These are phyloP conservation scores for Cynara cardunculus DNA, from an alignment of 129 eudicot genomes.

Conservation along the genomic window DNA sequence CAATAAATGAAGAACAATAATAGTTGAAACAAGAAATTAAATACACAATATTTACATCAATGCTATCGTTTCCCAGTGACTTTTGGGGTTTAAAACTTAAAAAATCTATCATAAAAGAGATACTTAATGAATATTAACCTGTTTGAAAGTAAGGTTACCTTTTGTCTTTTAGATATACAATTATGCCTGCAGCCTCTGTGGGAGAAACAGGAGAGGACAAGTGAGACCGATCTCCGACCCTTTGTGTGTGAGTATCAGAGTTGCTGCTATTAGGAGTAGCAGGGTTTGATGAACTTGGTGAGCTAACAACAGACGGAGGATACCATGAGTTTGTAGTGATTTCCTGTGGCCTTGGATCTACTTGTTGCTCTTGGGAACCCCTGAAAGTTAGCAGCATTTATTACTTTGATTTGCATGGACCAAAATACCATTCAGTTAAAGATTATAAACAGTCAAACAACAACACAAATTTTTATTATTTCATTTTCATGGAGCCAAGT, in stretches of 20 bases:
- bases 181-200: slow-evolving; percentile 81
- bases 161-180: slow-evolving; percentile 59
- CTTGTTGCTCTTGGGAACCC: slow-evolving; percentile 82
- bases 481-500: not conserved
- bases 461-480: not conserved
- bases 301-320: slow-evolving; percentile 65
- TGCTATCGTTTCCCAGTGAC: not conserved
- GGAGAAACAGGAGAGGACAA: slow-evolving; percentile 61
- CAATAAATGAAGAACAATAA: not conserved
- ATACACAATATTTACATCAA: not conserved
- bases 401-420: not conserved
- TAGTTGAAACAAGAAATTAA: not conserved
- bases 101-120: not conserved
- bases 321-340: slow-evolving; percentile 58
- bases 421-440: not conserved
- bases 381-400: slow-evolving; percentile 31
- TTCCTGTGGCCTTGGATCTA: slow-evolving; percentile 60
- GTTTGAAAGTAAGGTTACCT: slow-evolving; percentile 36
- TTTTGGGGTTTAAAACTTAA: not conserved
- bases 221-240: slow-evolving; percentile 54
- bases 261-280: slow-evolving; percentile 52
- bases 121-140: not conserved
- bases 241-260: slow-evolving; percentile 40
- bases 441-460: not conserved
- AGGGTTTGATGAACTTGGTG: slow-evolving; percentile 68